Evolutionary conservation across 345 rosid species (phyloP).

Genomic region (Anastatica hierochuntica): DNA sequence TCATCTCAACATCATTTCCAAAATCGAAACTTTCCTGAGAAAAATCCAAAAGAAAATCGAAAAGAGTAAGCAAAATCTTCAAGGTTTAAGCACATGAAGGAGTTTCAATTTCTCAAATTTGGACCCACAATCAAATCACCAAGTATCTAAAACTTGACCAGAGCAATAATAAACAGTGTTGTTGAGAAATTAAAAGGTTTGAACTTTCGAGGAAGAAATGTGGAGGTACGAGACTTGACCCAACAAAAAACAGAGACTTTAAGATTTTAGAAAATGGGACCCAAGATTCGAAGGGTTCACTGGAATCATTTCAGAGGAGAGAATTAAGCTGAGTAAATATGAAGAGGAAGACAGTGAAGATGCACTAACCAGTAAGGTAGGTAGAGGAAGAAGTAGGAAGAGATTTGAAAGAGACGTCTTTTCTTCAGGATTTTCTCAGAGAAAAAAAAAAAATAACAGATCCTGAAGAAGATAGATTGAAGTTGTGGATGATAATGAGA

Average conservation of each 20-base stretch:
- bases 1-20: slow-evolving; percentile 20
- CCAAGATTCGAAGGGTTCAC: slow-evolving; percentile 15
- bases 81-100: not conserved
- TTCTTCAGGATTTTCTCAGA: not conserved
- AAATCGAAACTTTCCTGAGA: slow-evolving; percentile 7
- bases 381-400: not conserved
- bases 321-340: not conserved
- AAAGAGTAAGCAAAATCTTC: not conserved
- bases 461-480: too few species aligned
- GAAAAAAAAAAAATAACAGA: too few species aligned
- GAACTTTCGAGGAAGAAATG: too few species aligned
- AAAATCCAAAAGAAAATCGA: not conserved
- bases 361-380: slow-evolving; percentile 24
- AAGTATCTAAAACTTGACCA: too few species aligned
- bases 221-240: too few species aligned
- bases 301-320: too few species aligned
- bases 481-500: too few species aligned
- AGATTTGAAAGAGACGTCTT: slow-evolving; percentile 2
- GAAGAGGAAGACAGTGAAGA: slow-evolving; percentile 26
- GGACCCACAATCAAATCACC: too few species aligned
- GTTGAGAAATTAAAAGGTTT: too few species aligned
- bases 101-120: too few species aligned
- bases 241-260: slow-evolving; percentile 23
- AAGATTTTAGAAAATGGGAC: slow-evolving; percentile 17
- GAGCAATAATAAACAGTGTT: too few species aligned